Base-by-base conservation (phyloP, 768 basidiomycete species). In the Inosperma sp. region DNA sequence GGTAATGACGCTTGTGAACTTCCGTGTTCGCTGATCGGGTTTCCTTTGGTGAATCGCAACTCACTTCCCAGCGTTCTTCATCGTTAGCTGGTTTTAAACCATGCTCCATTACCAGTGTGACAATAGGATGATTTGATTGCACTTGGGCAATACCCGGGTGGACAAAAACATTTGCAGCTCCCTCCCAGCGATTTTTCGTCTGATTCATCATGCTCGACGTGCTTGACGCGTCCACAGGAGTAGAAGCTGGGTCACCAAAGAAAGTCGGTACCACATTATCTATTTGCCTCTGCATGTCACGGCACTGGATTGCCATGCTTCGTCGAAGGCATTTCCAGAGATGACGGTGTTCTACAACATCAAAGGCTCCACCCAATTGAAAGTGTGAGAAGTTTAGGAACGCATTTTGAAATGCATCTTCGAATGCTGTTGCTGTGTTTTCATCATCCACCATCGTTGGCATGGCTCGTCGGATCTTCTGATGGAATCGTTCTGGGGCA, bases 401-500 rank as follows among this genome's bases (percentile, higher is more conserved):
- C 5, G 42, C 42, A 44, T 44, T 1, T 30, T 44, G 2, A 21
- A 44, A 44, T 44, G 42, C 42, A 1, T 1, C 17, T 7, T 9
- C 27, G 9, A 44, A 44, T 0, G 27, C 31, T 10, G 42, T 1
- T 29, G 42, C 42, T 9, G 16, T 0, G 27, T 44, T 30, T 44
- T 29, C 41, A 27, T 42, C 26, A 43, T 43, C 42, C 42, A 30
- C 42, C 42, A 43, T 44, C n/a, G 27, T 44, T 44, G 42, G 17
- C 5, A 17, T 30, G 1, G 42, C 42, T 44, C 10, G 27, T 0
- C 17, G 27, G 17, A 44, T 44, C 17, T 44, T 30, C 1, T 44
- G 12, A 7, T 44, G 42, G n/a, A 1, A 44, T 19, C 17, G 27
- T 44, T 44, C 27, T 2, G 42, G 42, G 31, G 42, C 27, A 30